These are phyloP conservation scores for Dictyostelium capitatum DNA, from an alignment of 78 protist genomes.

Conservation along the genomic window DNA sequence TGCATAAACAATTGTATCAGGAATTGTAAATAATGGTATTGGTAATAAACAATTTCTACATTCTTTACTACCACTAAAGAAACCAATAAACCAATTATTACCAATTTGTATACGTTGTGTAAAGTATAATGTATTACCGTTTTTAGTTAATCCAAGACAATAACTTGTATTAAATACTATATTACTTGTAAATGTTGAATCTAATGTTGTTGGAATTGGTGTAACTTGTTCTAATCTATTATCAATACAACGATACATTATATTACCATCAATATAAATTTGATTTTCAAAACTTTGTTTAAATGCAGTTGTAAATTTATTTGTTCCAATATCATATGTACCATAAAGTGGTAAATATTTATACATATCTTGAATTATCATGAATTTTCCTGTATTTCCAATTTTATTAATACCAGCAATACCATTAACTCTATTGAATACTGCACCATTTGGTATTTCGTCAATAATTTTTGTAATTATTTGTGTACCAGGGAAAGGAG, in stretches of 20 bases:
- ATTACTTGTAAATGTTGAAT: not conserved
- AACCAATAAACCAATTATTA: not conserved
- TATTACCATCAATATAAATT: not conserved
- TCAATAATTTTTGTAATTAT: not conserved
- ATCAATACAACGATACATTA: conserved; percentile 6
- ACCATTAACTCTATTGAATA: conserved; percentile 2
- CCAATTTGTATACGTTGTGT: not conserved
- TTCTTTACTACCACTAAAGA: not conserved
- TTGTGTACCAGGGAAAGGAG: not conserved
- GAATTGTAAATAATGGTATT: not conserved
- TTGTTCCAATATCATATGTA: not conserved
- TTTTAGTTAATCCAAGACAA: not conserved
- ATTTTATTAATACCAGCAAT: not conserved
- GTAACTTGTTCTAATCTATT: not conserved
- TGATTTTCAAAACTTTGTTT: conserved; percentile 10
- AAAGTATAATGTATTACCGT: not conserved
- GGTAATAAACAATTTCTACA: not conserved
- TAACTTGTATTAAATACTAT: not conserved
- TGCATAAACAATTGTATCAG: not conserved
- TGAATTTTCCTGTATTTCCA: not conserved
- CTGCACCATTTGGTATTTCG: conserved; percentile 5
- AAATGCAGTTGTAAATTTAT: conserved; percentile 3
- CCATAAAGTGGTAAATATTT: conserved; percentile 2
- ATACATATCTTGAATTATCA: conserved; percentile 5
- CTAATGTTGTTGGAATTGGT: not conserved